Conservation (phyloP, 306 rosid species). For the Acacia crassicarpa region DNA sequence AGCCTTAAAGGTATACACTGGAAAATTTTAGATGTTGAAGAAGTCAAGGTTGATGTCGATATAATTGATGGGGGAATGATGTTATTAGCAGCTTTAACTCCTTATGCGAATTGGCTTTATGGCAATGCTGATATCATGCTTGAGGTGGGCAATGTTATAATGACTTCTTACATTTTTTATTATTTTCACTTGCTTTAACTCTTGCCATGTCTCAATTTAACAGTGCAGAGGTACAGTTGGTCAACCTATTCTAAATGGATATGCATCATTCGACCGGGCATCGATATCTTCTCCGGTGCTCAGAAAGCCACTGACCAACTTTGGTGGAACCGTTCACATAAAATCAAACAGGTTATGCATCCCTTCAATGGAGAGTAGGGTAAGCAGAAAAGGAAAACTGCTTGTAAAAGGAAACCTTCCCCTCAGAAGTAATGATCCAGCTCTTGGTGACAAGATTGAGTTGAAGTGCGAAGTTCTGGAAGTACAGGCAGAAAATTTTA, state of each 20-base stretch:
- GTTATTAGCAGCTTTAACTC: slow-evolving; percentile 86
- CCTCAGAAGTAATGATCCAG: slow-evolving; percentile 79
- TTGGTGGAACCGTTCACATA: slow-evolving; percentile 76
- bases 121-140: slow-evolving; percentile 89
- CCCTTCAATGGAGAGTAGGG: slow-evolving; percentile 81
- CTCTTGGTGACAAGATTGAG: slow-evolving; percentile 75
- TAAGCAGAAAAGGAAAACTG: slow-evolving; percentile 84
- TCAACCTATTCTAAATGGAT: slow-evolving; percentile 86
- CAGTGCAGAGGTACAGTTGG: slow-evolving; percentile 91
- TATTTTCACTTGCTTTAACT: slow-evolving; percentile 12
- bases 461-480: slow-evolving; percentile 86
- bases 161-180: slow-evolving; percentile 9
- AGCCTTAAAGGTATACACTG: slow-evolving; percentile 84
- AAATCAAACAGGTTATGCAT: slow-evolving; percentile 89
- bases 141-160: slow-evolving; percentile 57
- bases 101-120: slow-evolving; percentile 91
- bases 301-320: slow-evolving; percentile 75
- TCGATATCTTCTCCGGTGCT: slow-evolving; percentile 88
- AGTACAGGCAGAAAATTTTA: slow-evolving; percentile 77
- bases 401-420: slow-evolving; percentile 90
- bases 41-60: slow-evolving; percentile 85
- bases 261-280: slow-evolving; percentile 85
- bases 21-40: slow-evolving; percentile 77
- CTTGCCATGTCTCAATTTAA: slow-evolving; percentile 37
- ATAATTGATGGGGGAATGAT: slow-evolving; percentile 98